phyloP scores from a whole-genome alignment of 2,329 filamentous ascomycete species.

The Lachnellula suecica region DNA sequence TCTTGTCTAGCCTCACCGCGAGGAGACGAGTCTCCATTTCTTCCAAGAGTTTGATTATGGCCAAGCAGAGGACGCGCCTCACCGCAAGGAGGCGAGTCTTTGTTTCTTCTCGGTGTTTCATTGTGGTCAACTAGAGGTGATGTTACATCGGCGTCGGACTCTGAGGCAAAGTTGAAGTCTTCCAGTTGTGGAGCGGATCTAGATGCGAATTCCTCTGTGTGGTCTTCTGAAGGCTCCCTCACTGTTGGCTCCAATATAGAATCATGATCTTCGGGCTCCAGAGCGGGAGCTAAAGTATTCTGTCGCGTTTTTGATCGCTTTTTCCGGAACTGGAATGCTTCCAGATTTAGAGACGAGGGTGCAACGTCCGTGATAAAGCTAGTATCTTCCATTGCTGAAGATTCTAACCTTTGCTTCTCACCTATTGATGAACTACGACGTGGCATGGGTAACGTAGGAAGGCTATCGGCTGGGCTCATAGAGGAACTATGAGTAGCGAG shows the following conservation, averaged over 20 bases:
- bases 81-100: background rate
- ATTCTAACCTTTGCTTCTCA: background rate
- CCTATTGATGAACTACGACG: background rate
- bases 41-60: background rate
- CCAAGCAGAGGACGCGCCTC: too few relatives aligned
- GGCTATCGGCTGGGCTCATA: background rate
- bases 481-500: background rate
- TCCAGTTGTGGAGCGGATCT: background rate
- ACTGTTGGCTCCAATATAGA: background rate
- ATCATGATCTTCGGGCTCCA: background rate
- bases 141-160: background rate
- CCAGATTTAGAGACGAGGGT: constrained; percentile 30
- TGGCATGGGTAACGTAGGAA: background rate
- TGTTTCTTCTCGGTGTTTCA: background rate
- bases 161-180: background rate
- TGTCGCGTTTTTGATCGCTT: constrained; percentile 11
- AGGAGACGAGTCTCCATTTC: background rate
- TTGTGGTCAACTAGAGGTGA: background rate
- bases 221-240: background rate
- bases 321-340: constrained; percentile 29
- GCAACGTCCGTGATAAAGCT: constrained; percentile 31
- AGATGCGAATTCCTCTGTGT: too few relatives aligned
- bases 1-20: background rate
- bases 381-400: constrained; percentile 11
- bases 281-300: background rate